phyloP scores from a whole-genome alignment of 108 stramenopile genomes.

The Nitzschia putrida region DNA sequence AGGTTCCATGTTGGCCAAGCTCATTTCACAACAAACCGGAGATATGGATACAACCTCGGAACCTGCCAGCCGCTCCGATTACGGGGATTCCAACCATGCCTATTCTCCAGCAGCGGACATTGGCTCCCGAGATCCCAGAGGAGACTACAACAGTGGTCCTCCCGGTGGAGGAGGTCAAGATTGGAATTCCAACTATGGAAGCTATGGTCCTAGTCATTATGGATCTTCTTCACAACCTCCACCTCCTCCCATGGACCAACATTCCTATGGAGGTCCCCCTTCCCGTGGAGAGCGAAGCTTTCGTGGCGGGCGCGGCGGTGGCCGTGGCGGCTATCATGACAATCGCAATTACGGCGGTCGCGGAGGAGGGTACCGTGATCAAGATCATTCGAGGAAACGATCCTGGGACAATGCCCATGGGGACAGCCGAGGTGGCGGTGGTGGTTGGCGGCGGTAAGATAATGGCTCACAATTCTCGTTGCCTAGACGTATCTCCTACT shows the following conservation, averaged over 20 bases:
- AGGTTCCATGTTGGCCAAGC: conserved; percentile 64
- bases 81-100: too few species aligned
- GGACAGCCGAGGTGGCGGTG: too few species aligned
- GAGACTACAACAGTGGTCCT: too few species aligned
- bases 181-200: background rate
- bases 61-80: too few species aligned
- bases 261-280: too few species aligned
- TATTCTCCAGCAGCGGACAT: background rate
- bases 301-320: conserved; percentile 16
- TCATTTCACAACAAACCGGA: conserved; percentile 69
- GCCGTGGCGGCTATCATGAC: conserved; percentile 8
- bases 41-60: background rate
- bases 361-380: background rate
- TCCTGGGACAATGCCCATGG: too few species aligned
- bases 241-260: conserved; percentile 1
- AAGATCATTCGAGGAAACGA: too few species aligned
- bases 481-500: too few species aligned
- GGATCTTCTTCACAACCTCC: conserved; percentile 1
- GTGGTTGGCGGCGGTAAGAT: too few species aligned
- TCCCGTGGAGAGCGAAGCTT: background rate
- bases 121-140: background rate
- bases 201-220: background rate
- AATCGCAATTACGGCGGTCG: background rate
- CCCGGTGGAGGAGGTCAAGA: too few species aligned
- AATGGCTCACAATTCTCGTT: too few species aligned